phyloP scores from a whole-genome alignment of 306 rosid genomes.

The Cicer chorassanicum region DNA sequence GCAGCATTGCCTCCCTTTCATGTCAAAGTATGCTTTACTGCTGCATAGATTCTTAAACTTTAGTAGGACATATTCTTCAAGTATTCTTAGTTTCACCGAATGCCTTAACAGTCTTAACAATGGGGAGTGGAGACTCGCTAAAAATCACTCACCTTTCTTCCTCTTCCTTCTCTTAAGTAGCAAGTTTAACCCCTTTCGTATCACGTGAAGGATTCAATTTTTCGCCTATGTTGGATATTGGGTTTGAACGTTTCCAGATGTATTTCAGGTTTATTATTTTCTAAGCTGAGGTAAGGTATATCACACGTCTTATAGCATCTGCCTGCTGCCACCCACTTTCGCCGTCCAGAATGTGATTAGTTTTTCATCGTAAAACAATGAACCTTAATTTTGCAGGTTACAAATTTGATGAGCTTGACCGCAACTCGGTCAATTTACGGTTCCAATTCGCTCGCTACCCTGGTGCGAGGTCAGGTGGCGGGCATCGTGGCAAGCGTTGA shows the following conservation, averaged over 20 bases:
- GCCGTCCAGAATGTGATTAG: slow-evolving; percentile 57
- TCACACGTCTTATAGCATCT: slow-evolving; percentile 54
- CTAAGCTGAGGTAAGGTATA: slow-evolving; percentile 52
- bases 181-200: slow-evolving; percentile 40
- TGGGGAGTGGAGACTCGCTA: slow-evolving; percentile 39
- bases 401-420: slow-evolving; percentile 95
- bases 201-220: slow-evolving; percentile 41
- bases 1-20: slow-evolving; percentile 23
- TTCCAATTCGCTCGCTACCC: slow-evolving; percentile 98
- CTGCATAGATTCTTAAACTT: slow-evolving; percentile 20
- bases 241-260: slow-evolving; percentile 49
- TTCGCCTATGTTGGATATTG: slow-evolving; percentile 46
- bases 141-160: slow-evolving; percentile 34
- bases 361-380: slow-evolving; percentile 71
- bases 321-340: slow-evolving; percentile 60
- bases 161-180: slow-evolving; percentile 15
- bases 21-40: slow-evolving; percentile 24
- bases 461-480: slow-evolving; percentile 98
- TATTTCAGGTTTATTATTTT: slow-evolving; percentile 50
- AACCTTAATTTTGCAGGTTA: slow-evolving; percentile 99
- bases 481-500: slow-evolving; percentile 96
- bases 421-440: slow-evolving; percentile 88
- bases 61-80: slow-evolving; percentile 16
- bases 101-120: slow-evolving; percentile 26
- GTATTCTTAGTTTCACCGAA: slow-evolving; percentile 16